phyloP scores from a whole-genome alignment of 2,329 filamentous ascomycete genomes.

The Cladosporium oxysporum region DNA sequence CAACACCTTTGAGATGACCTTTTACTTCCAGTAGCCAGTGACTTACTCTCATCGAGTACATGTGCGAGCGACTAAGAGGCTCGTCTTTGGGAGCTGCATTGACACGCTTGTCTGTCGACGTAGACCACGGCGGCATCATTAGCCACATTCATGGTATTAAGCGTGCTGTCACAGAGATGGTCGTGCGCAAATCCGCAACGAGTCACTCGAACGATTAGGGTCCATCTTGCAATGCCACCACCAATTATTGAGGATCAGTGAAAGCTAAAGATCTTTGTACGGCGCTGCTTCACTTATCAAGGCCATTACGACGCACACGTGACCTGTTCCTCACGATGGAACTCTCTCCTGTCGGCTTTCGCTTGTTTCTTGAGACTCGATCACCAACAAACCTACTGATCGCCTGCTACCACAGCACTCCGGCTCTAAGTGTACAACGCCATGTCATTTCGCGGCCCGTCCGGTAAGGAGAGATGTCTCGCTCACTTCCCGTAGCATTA shows the following conservation, averaged over 20 bases:
- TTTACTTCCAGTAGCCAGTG: not conserved
- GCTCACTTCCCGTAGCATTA: not conserved
- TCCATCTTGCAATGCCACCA: not conserved
- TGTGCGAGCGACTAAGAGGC: not conserved
- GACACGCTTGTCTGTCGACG: not conserved
- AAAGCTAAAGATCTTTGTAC: not conserved
- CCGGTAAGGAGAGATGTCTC: not conserved
- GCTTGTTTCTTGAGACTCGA: not conserved
- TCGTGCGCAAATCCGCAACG: not conserved
- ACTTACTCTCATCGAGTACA: not conserved
- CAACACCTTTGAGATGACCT: not conserved
- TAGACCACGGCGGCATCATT: not conserved
- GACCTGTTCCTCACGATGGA: not conserved
- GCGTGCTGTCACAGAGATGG: not conserved
- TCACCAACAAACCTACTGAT: not conserved
- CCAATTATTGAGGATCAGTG: not conserved
- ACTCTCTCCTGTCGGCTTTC: not conserved
- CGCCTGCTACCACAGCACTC: not conserved
- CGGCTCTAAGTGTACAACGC: not conserved
- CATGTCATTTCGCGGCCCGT: not conserved
- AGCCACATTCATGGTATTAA: not conserved
- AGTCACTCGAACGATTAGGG: not conserved
- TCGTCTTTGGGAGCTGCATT: not conserved
- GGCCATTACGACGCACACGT: not conserved
- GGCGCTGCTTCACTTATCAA: not conserved